Base-by-base conservation (phyloP, 805 yeast species). In the Cyberlindnera xylosilytica region DNA sequence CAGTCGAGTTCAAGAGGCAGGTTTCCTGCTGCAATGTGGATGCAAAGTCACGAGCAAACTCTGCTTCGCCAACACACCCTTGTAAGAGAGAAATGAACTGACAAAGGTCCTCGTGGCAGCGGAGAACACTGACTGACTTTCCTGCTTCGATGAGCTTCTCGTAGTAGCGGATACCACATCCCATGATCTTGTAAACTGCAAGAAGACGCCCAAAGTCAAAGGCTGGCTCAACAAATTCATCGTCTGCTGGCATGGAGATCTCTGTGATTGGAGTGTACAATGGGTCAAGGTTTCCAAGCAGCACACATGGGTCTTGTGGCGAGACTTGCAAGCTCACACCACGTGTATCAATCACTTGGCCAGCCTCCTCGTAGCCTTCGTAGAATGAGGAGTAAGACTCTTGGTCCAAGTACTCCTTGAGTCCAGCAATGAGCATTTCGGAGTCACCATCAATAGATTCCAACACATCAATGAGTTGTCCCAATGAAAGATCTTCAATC, bases 371-470 rank as follows among this genome's bases (percentile, higher is more conserved):
- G 19, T 13, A 33, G 3, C 27, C 36, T n/a, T 33, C 29, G 16
- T 32, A 26, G 41, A 39, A 33, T 5, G 33, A 16, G 2, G 13
- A n/a, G 15, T 44, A 40, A 10, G 15, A 17, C 4, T 13, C 30
- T 2, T 20, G 12, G 13, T n/a, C 17, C 15, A 39, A 32, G 13
- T 24, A 32, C 13, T 10, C 19, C 11, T 44, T 32, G 9, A 44
- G 35, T 2, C 38, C 41, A 3, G 30, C 20, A 31, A 44, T 36
- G 20, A 44, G 34, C 8, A 39, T 7, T 10, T 20, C n/a, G 3
- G 20, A 34, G 15, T 36, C 34, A 3, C 37, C 40, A 7, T 29
- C 29, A 6, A 43, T 20, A 17, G 47, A 41, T 2, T 44, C 47
- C 20, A 32, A 22, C 6, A 39, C 39, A 19, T 46, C 46, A 4